These are phyloP conservation scores for Venturia oleaginea DNA, from an alignment of 2,329 filamentous ascomycete genomes.

Conservation along the genomic window DNA sequence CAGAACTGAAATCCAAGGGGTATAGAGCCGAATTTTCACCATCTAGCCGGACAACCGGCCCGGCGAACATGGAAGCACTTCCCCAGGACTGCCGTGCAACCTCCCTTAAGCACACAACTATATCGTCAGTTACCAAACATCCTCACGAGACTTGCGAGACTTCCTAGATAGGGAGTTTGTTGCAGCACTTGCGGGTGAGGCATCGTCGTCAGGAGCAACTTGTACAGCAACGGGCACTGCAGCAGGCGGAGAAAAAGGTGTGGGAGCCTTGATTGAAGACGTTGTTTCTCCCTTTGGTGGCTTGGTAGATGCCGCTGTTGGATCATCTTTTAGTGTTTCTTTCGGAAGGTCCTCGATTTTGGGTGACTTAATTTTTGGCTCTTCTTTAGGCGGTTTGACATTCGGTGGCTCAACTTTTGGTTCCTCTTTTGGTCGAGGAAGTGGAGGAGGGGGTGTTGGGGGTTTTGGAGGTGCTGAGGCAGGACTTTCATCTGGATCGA, in stretches of 20 bases:
- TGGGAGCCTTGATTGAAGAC: not conserved
- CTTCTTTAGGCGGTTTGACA: not conserved
- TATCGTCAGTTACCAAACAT: not conserved
- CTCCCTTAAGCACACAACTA: not conserved
- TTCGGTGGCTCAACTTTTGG: conserved; percentile 1
- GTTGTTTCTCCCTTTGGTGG: not conserved
- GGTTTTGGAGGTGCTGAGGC: conserved; percentile 9
- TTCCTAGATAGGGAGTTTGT: not conserved
- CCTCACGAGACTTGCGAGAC: not conserved
- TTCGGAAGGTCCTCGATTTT: not conserved
- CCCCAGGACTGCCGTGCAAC: not conserved
- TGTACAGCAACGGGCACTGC: not conserved
- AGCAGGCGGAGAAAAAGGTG: not conserved
- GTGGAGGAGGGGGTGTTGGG: not conserved
- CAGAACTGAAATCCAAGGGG: too few relatives aligned
- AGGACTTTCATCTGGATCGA: conserved; percentile 15
- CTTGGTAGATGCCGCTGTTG: not conserved
- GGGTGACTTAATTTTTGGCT: not conserved
- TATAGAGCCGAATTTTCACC: not conserved
- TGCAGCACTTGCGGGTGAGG: not conserved
- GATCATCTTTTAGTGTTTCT: not conserved
- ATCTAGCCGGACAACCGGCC: too few relatives aligned
- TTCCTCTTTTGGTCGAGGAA: not conserved
- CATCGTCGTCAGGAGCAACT: not conserved
- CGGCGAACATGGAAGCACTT: too few relatives aligned